phyloP scores from a whole-genome alignment of 2,329 filamentous ascomycete genomes.

The Clonostachys solani region DNA sequence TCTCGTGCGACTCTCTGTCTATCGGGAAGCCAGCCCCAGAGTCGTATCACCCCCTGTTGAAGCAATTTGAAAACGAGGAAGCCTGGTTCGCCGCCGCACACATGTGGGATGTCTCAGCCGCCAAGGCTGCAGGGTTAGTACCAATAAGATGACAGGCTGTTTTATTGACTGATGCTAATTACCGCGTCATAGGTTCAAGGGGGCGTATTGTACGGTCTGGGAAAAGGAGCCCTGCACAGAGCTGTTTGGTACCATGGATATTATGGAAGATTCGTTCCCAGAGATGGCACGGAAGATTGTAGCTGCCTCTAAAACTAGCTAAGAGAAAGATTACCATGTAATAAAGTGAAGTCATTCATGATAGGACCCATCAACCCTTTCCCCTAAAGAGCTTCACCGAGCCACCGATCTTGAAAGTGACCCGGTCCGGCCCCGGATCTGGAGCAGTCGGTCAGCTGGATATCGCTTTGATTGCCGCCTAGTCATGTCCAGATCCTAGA shows the following conservation, averaged over 20 bases:
- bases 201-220: constrained; percentile 47
- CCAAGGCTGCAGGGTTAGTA: constrained; percentile 35
- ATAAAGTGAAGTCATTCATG: too few relatives aligned
- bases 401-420: too few relatives aligned
- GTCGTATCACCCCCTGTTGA: constrained; percentile 38
- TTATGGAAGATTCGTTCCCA: constrained; percentile 37
- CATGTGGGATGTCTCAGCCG: constrained; percentile 54
- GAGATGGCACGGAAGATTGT: constrained; percentile 41
- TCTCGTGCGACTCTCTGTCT: constrained; percentile 42
- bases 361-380: too few relatives aligned
- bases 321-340: too few relatives aligned
- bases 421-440: too few relatives aligned
- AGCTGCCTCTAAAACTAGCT: constrained; percentile 7
- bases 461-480: not conserved
- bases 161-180: not conserved
- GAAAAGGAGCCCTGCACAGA: constrained; percentile 45
- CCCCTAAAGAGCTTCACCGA: too few relatives aligned
- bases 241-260: constrained; percentile 47
- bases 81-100: constrained; percentile 57
- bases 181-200: constrained; percentile 29
- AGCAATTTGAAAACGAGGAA: constrained; percentile 28
- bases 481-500: not conserved
- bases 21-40: constrained; percentile 45
- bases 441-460: not conserved
- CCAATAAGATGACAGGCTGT: not conserved